Evolutionary conservation across 768 basidiomycete species (phyloP).

Genomic region (Boletus reticulatus): DNA sequence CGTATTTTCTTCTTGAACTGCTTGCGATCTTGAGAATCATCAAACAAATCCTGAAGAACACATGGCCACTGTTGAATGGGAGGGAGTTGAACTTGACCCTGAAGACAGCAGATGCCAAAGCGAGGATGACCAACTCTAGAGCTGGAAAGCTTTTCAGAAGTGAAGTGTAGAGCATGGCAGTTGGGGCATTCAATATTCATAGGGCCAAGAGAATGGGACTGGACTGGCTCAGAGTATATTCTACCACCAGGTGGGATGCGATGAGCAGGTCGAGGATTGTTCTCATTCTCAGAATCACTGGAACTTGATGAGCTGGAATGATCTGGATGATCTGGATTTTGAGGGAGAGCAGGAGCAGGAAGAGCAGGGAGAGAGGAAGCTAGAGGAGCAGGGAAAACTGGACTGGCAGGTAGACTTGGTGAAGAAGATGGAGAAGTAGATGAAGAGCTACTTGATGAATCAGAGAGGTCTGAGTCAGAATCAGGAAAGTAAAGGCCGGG

Average conservation of each 20-base stretch:
- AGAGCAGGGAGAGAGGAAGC: too few species aligned
- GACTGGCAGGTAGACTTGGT: too few species aligned
- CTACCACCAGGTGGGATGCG: slow-evolving; percentile 7
- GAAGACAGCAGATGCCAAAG: slow-evolving; percentile 31
- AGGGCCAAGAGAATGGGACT: background rate
- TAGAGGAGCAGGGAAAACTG: too few species aligned
- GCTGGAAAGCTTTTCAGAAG: slow-evolving; percentile 3
- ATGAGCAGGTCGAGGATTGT: background rate
- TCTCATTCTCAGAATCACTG: too few species aligned
- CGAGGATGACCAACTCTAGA: background rate
- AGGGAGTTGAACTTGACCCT: slow-evolving; percentile 25
- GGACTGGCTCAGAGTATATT: slow-evolving; percentile 12
- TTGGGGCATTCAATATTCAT: slow-evolving; percentile 13
- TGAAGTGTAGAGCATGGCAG: slow-evolving; percentile 20
- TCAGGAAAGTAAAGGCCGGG: too few species aligned
- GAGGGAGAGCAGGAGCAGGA: too few species aligned
- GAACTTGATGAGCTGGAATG: too few species aligned
- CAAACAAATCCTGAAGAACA: slow-evolving; percentile 8
- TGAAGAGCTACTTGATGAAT: too few species aligned
- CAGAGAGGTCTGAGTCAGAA: too few species aligned
- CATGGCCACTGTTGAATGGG: slow-evolving; percentile 19
- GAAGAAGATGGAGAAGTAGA: too few species aligned
- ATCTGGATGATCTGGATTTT: too few species aligned
- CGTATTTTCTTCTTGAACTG: slow-evolving; percentile 35
- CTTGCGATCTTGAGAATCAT: slow-evolving; percentile 4